These are phyloP conservation scores for Yamadazyma friedrichii DNA, from an alignment of 1,139 yeast genomes.

Conservation along the genomic window DNA sequence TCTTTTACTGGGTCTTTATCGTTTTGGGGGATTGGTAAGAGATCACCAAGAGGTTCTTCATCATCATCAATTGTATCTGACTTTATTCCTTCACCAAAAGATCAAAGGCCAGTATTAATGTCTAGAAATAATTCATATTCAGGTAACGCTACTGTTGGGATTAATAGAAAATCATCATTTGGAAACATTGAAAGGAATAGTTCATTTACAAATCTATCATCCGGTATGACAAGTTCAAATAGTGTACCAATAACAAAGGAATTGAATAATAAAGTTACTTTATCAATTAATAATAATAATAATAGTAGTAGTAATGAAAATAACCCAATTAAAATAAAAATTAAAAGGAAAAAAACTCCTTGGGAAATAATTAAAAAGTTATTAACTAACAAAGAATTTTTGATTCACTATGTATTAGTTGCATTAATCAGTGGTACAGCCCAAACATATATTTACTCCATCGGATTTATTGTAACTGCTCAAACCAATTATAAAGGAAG, in stretches of 20 bases:
- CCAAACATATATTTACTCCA: conserved; percentile 44
- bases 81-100: conserved; percentile 4
- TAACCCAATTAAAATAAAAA: conserved; percentile 2
- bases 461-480: conserved; percentile 45
- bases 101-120: conserved; percentile 8
- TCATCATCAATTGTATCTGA: conserved; percentile 12
- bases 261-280: neutral
- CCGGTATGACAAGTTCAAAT: neutral
- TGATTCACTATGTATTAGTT: conserved; percentile 35
- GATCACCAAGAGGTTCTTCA: conserved; percentile 14
- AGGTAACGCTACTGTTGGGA: conserved; percentile 3
- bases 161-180: conserved; percentile 4
- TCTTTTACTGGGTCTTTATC: conserved; percentile 31
- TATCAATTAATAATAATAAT: neutral
- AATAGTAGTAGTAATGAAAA: neutral
- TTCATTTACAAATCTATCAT: conserved; percentile 4
- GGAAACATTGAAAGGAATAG: conserved; percentile 5
- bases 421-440: conserved; percentile 38
- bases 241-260: conserved; percentile 1
- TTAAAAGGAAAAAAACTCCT: conserved; percentile 18
- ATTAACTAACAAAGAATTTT: conserved; percentile 25
- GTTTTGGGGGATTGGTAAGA: conserved; percentile 33
- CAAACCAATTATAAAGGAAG: conserved; percentile 27
- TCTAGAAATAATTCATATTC: conserved; percentile 17
- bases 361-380: conserved; percentile 24